Evolutionary conservation across 169 alveolate genomes (phyloP), one percentile per base, ranked within the genome.

Genomic region (Eimeria praecox): DNA sequence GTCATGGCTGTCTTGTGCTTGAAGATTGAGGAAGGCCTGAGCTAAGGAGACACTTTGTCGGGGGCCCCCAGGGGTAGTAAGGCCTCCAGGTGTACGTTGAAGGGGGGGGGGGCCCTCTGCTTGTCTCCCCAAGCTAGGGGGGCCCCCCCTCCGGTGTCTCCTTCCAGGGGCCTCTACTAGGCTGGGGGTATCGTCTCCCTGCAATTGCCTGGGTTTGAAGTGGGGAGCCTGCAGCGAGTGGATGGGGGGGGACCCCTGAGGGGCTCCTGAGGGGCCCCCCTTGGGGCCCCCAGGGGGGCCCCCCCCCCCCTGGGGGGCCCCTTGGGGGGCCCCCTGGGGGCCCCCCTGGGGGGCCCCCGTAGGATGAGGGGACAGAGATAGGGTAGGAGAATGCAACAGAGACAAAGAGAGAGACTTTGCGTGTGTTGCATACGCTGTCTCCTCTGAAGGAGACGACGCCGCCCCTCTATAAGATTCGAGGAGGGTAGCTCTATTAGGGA

Each of bases 141-240:
- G 80, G 80, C 46, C 3, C 40, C 80, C 80, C 80, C 80, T 10
- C 22, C 44, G 83, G 10, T 0, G 40, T 22, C 44, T 71, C 24
- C 46, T 24, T 0, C 20, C 30, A 20, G n/a, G n/a, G n/a, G 83
- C 83, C 12, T 24, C 16, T 14, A 40, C 80, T 16, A 18, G 80
- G 18, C 44, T 30, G 10, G 44, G 80, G 80, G 90, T 49, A 27
- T 82, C 71, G 73, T 82, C 90, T 40, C 90, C 90, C 20, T 71
- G 9, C 49, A 35, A 27, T 24, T 82, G 90, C 49, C 27, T 33
- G n/a, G 90, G 90, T 35, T 82, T 82, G 90, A 46, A 82, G 20
- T n/a, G 71, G 5, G 44, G 90, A 5, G 90, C 90, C 44, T 82
- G 90, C 73, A 44, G 90, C 22, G 90, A 82, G 24, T 82, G 90